Evolutionary conservation across 495 filamentous ascomycete genomes (phyloP).

Genomic region (Thermothielavioides terrestris): DNA sequence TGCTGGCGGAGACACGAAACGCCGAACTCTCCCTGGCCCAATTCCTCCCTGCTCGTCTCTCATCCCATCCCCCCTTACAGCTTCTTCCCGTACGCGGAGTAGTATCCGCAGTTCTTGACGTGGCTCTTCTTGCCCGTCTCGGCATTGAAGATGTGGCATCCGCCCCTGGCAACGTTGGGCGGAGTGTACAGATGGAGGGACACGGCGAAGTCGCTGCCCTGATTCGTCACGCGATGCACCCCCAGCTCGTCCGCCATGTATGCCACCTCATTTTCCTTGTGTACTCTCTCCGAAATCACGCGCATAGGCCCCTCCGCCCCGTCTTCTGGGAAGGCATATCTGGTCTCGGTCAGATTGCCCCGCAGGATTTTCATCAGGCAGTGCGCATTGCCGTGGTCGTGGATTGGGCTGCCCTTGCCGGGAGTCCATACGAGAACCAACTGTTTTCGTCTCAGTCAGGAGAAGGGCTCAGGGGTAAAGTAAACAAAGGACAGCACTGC

Average conservation of each 20-base stretch:
- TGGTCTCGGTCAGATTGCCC: slow-evolving; percentile 68
- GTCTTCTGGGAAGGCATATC: slow-evolving; percentile 64
- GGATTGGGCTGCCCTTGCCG: slow-evolving; percentile 73
- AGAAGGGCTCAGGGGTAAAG: slow-evolving; percentile 12
- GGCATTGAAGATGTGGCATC: slow-evolving; percentile 64
- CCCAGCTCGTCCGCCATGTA: slow-evolving; percentile 51
- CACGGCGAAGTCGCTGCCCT: slow-evolving; percentile 64
- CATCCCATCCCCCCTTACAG: slow-evolving; percentile 15
- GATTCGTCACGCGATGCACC: slow-evolving; percentile 74
- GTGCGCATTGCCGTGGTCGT: slow-evolving; percentile 81
- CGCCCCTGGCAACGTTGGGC: slow-evolving; percentile 69
- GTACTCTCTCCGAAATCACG: slow-evolving; percentile 45
- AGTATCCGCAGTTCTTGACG: slow-evolving; percentile 57
- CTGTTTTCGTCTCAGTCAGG: slow-evolving; percentile 33
- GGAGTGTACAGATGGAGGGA: slow-evolving; percentile 89
- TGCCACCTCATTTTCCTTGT: slow-evolving; percentile 40
- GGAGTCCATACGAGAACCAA: slow-evolving; percentile 90
- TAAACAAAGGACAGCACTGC: background rate
- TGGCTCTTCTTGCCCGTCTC: slow-evolving; percentile 64
- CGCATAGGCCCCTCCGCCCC: slow-evolving; percentile 43
- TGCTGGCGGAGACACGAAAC: background rate
- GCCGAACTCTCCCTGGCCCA: background rate
- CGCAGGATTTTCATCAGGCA: slow-evolving; percentile 66
- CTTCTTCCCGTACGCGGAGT: slow-evolving; percentile 46
- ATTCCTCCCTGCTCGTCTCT: background rate